These are phyloP conservation scores for Aleurites moluccanus DNA, from an alignment of 441 rosid genomes.

Conservation along the genomic window DNA sequence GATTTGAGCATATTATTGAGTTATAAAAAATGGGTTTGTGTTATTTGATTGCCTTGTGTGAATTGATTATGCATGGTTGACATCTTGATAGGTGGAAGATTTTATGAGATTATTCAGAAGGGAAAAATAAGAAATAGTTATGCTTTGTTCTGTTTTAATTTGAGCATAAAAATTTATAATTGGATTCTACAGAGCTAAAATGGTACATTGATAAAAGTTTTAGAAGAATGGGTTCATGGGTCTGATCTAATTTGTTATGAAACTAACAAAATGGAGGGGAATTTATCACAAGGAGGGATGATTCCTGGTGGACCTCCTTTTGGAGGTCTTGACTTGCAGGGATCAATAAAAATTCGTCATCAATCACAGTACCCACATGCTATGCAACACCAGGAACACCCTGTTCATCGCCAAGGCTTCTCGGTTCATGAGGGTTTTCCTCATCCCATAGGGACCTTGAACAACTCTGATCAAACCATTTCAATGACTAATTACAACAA, in stretches of 20 bases:
- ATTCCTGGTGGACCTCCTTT: constrained; percentile 57
- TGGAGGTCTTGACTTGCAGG: constrained; percentile 71
- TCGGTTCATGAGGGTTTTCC: constrained; percentile 50
- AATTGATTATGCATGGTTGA: constrained; percentile 9
- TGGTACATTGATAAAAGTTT: constrained; percentile 12
- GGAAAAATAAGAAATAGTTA: constrained; percentile 15
- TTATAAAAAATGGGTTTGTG: constrained; percentile 17
- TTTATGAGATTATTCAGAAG: constrained; percentile 7
- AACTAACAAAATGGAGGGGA: constrained; percentile 56
- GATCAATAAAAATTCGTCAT: constrained; percentile 59
- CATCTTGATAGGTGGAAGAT: constrained; percentile 20
- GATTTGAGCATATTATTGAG: constrained; percentile 10
- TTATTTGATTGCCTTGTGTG: constrained; percentile 12
- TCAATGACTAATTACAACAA: constrained; percentile 46
- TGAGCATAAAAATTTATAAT: constrained; percentile 8
- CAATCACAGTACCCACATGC: constrained; percentile 49
- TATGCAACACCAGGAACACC: constrained; percentile 51
- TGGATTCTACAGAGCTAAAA: not conserved
- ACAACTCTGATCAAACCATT: constrained; percentile 51
- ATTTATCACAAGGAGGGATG: constrained; percentile 66
- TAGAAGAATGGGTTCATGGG: constrained; percentile 15
- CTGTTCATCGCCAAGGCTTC: constrained; percentile 41
- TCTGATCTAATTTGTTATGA: constrained; percentile 23
- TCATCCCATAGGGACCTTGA: constrained; percentile 50
- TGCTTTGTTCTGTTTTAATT: constrained; percentile 21